Conservation (phyloP, 2,329 filamentous ascomycete genomes). For the Thelonectria rubi region DNA sequence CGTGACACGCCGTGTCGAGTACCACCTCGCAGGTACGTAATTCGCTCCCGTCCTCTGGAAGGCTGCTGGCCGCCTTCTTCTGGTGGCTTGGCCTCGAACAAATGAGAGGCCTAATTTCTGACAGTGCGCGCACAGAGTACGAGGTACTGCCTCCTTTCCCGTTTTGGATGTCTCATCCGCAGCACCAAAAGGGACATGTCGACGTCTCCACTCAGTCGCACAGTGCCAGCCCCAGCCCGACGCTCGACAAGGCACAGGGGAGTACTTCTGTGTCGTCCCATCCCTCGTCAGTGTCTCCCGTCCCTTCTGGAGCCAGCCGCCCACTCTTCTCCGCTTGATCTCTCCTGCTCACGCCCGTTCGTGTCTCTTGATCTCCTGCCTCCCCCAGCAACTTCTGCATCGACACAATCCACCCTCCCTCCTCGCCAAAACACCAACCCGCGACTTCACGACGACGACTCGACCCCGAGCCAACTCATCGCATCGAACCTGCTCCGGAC, state of each 20-base stretch:
- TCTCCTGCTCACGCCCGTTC: constrained; percentile 14
- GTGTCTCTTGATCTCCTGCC: constrained; percentile 19
- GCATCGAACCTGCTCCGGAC: background rate
- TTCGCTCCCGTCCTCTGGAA: constrained; percentile 7
- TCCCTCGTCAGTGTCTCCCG: constrained; percentile 29
- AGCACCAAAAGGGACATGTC: background rate
- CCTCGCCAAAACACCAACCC: constrained; percentile 20
- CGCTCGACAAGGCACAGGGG: constrained; percentile 3
- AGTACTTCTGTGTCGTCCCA: constrained; percentile 28
- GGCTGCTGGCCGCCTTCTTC: constrained; percentile 1
- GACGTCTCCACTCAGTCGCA: constrained; percentile 15
- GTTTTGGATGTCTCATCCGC: constrained; percentile 31
- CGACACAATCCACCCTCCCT: constrained; percentile 9
- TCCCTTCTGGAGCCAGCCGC: constrained; percentile 19
- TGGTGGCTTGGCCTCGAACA: constrained; percentile 18
- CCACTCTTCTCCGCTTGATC: constrained; percentile 15
- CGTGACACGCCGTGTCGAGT: too few species aligned
- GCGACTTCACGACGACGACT: constrained; percentile 14
- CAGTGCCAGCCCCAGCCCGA: constrained; percentile 10
- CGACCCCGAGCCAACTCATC: background rate
- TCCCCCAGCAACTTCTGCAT: constrained; percentile 7
- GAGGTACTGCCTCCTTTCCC: constrained; percentile 24
- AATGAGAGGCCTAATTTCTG: constrained; percentile 37
- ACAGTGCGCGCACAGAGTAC: too few species aligned
- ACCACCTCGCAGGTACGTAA: too few species aligned